Evolutionary conservation across 768 basidiomycete genomes (phyloP), one percentile per base, ranked within the genome.

Genomic region (Dacryopinax spathularia): DNA sequence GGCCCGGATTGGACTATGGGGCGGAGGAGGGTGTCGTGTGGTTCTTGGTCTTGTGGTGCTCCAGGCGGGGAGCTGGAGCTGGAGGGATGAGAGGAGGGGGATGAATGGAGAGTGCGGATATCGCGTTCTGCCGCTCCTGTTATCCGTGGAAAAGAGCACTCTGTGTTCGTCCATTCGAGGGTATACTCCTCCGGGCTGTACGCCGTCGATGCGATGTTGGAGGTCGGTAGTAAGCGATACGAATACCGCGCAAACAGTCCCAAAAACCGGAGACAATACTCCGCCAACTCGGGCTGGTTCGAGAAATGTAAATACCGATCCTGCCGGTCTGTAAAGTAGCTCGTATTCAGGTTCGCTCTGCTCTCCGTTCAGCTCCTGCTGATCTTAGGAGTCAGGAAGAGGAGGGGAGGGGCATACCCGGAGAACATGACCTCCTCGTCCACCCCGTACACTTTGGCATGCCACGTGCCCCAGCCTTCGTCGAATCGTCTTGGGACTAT

Each of bases 401-500:
- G 31, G 2, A 64, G 25, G 10, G 41, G 60, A 33, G 62, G 63
- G 34, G 44, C 84, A 75, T 67, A 95, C 95, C 96, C 96, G 69
- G 85, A 91, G 65, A 99, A 84, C 73, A 99, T 84, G 41, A 99
- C 81, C 62, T 94, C 85, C 70, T 97, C 86, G 72, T 99, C 96
- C 0, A 82, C 86, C 20, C 91, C 92, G 70, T 99, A 99, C 63
- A 93, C 81, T 74, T 99, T 99, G 2, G 91, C 87, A 72, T 98
- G 96, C 94, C 94, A 97, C 1, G 94, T 91, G 0, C 94, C 95
- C 89, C 93, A 98, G 1, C 94, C 96, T 75, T 99, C 96, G 69
- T 99, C 95, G 75, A 91, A 96, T 62, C 96, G 80, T 25, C 89
- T 86, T 6, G 96, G 96, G 6, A 97, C 85, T 31, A 95, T 65